Percentiles rank a stretch among this genome's conserved stretches.
phyloP scores from a whole-genome alignment of 2,329 filamentous ascomycete genomes.

The Decorospora gaudefroyi region DNA sequence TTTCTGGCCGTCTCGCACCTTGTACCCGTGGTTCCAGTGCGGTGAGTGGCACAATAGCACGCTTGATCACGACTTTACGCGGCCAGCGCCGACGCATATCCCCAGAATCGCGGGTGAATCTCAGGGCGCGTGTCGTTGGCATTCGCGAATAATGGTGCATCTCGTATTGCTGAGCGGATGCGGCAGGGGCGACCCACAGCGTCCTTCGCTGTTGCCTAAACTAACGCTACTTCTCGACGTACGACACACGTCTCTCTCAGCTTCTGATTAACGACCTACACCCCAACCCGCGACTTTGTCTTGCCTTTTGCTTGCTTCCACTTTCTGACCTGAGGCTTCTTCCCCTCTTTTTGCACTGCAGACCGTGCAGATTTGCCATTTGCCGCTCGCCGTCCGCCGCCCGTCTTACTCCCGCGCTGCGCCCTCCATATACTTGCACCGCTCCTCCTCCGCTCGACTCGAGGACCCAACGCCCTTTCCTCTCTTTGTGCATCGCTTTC shows the following conservation, averaged over 20 bases:
- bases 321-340: conserved; percentile 37
- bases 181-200: conserved; percentile 1
- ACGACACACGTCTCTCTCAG: conserved; percentile 23
- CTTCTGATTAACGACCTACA: conserved; percentile 26
- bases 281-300: conserved; percentile 25
- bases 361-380: conserved; percentile 25
- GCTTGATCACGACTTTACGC: neutral
- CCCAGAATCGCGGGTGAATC: conserved; percentile 5
- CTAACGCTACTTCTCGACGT: too few species aligned
- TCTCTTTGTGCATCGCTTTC: conserved; percentile 17
- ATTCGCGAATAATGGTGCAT: too few species aligned
- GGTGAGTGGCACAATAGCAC: conserved; percentile 1
- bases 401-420: conserved; percentile 40
- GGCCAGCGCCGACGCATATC: neutral
- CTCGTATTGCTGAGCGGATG: too few species aligned
- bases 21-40: neutral
- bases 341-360: conserved; percentile 26
- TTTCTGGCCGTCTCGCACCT: neutral
- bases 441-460: conserved; percentile 27
- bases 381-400: conserved; percentile 36
- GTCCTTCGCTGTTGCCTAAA: neutral
- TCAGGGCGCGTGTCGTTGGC: too few species aligned
- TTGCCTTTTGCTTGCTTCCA: conserved; percentile 21
- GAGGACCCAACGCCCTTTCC: conserved; percentile 39
- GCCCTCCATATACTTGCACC: conserved; percentile 41